phyloP scores from a whole-genome alignment of 192 early-diverging fungal genomes.

The Phycomyces nitens region DNA sequence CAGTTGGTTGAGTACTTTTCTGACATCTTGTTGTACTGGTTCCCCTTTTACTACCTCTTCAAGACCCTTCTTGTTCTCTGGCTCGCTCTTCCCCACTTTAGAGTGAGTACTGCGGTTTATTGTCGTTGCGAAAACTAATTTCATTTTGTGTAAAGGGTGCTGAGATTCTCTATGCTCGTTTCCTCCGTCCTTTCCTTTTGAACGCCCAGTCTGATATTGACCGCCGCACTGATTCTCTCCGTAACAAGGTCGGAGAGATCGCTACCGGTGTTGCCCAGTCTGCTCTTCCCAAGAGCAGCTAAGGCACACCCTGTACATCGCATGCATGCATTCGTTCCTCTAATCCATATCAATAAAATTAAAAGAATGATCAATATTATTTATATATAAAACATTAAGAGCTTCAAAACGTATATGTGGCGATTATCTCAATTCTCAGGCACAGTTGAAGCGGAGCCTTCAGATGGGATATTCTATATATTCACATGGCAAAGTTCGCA shows the following conservation, averaged over 20 bases:
- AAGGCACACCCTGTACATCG: background rate
- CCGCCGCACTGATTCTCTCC: constrained; percentile 2
- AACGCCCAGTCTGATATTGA: constrained; percentile 48
- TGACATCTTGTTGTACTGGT: constrained; percentile 86
- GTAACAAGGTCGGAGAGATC: constrained; percentile 10
- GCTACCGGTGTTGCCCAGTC: background rate
- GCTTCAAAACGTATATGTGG: too few species aligned
- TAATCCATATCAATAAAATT: too few species aligned
- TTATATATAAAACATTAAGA: too few species aligned
- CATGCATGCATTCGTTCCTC: too few species aligned
- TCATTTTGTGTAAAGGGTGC: constrained; percentile 60
- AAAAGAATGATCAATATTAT: too few species aligned
- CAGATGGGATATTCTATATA: too few species aligned
- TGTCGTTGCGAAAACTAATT: background rate
- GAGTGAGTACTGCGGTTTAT: constrained; percentile 33
- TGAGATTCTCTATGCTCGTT: constrained; percentile 68
- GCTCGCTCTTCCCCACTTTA: constrained; percentile 72
- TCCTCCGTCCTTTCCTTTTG: constrained; percentile 73
- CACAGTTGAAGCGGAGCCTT: too few species aligned
- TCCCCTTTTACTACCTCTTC: constrained; percentile 93
- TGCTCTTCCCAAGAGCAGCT: background rate
- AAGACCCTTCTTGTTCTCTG: constrained; percentile 88
- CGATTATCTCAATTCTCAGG: too few species aligned
- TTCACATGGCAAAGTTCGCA: too few species aligned
- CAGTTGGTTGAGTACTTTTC: constrained; percentile 89